Base-by-base conservation (phyloP, 805 yeast species). In the Sugiyamaella chiloensis region DNA sequence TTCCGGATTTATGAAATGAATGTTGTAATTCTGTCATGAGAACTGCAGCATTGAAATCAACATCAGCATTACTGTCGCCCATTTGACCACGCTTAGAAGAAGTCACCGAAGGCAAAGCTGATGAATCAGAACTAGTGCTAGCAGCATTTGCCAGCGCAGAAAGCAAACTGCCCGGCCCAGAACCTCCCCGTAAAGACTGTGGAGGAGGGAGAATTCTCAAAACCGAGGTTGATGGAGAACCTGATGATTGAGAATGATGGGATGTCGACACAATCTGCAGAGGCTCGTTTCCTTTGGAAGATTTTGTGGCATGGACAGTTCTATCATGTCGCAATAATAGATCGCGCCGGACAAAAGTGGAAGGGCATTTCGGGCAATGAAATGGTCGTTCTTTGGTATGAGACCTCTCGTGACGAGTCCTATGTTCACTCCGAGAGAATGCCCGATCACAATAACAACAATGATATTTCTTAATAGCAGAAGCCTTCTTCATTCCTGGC, bases 371-470 rank as follows among this genome's bases (percentile, higher is more conserved):
- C 29, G 76, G 70, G 58, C 95, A 86, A 50, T 79, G 80, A 66
- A 83, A 86, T 0, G 95, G 95, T 53, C 87, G 80, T 58, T 82
- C 87, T 58, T 84, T 84, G 11, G 89, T 84, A 60, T 85, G 93
- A 1, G 88, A 81, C 23, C 90, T 67, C 63, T 85, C 91, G 58
- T 85, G 93, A 42, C 93, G 75, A 35, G 83, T 78, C 56, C 83
- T 76, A 63, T 85, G 93, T 62, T 85, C 93, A 8, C 85, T 78
- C 44, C 93, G 69, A n/a, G 88, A 79, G 60, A 85, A 85, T 5
- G 87, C 83, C 53, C 90, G 72, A 26, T 89, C 86, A 58, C 95
- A 86, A 60, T 78, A 85, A 5, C 85, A 80, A 66, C 95, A 86
- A 32, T 83, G 76, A 64, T 85, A 85, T 57, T 85, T 80, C 56